These are phyloP conservation scores for Candida sonorensis DNA, from an alignment of 805 yeast species.

Conservation along the genomic window DNA sequence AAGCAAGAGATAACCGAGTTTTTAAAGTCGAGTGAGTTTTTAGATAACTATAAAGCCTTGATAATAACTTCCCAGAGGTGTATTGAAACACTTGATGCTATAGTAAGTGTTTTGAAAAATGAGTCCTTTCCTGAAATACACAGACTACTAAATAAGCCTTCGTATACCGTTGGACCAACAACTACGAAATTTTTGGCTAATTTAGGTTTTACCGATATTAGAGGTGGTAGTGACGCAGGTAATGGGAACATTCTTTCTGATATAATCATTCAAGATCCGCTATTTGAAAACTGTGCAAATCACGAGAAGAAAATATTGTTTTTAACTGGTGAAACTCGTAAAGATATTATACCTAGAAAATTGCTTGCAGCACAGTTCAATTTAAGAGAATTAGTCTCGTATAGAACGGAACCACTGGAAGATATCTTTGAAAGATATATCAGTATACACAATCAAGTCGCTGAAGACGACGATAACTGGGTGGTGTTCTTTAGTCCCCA, in stretches of 20 bases:
- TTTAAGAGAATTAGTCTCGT: slow-evolving; percentile 57
- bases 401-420: slow-evolving; percentile 51
- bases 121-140: slow-evolving; percentile 11
- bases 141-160: slow-evolving; percentile 40
- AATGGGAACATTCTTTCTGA: slow-evolving; percentile 70
- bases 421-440: slow-evolving; percentile 32
- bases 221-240: slow-evolving; percentile 75
- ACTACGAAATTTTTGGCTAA: slow-evolving; percentile 52
- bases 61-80: slow-evolving; percentile 90
- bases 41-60: slow-evolving; percentile 38
- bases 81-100: slow-evolving; percentile 63
- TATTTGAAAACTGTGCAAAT: slow-evolving; percentile 11
- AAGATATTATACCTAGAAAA: slow-evolving; percentile 70
- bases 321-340: slow-evolving; percentile 80
- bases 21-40: slow-evolving; percentile 37
- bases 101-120: slow-evolving; percentile 27
- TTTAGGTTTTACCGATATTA: slow-evolving; percentile 60
- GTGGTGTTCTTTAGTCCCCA: slow-evolving; percentile 88
- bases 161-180: slow-evolving; percentile 90
- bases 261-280: slow-evolving; percentile 39
- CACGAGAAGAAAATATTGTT: slow-evolving; percentile 47
- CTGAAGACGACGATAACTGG: slow-evolving; percentile 40
- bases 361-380: slow-evolving; percentile 36
- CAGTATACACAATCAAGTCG: slow-evolving; percentile 23
- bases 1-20: slow-evolving; percentile 36